Evolutionary conservation across 192 early-diverging fungal genomes (phyloP).

Genomic region (Mortierella hygrophila): DNA sequence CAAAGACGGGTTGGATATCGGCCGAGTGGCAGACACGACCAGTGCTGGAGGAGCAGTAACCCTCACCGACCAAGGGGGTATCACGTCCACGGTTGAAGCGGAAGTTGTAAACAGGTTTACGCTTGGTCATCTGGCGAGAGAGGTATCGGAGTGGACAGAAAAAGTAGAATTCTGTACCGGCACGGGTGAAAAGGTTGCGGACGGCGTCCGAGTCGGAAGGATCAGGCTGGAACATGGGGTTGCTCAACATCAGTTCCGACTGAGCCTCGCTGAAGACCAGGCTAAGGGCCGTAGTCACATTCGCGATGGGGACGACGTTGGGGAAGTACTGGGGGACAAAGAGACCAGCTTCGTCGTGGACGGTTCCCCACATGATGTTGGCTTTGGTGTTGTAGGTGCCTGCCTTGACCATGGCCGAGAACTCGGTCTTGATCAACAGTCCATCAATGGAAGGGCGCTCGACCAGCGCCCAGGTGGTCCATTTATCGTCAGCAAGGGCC

Average conservation of each 20-base stretch:
- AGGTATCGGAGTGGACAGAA: constrained; percentile 38
- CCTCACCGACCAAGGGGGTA: not conserved
- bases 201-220: constrained; percentile 26
- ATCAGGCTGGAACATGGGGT: constrained; percentile 13
- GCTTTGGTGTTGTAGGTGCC: constrained; percentile 55
- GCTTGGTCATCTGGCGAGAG: constrained; percentile 27
- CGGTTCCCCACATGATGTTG: constrained; percentile 40
- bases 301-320: constrained; percentile 6
- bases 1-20: constrained; percentile 48
- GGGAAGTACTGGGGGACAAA: constrained; percentile 35
- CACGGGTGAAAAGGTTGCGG: constrained; percentile 12
- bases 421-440: constrained; percentile 40
- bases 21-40: constrained; percentile 42
- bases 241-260: not conserved
- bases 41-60: constrained; percentile 13
- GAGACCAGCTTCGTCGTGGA: constrained; percentile 35
- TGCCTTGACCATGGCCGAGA: constrained; percentile 37
- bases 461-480: constrained; percentile 23
- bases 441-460: constrained; percentile 50
- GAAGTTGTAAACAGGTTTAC: constrained; percentile 32
- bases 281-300: not conserved
- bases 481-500: constrained; percentile 24
- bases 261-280: constrained; percentile 9
- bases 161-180: constrained; percentile 39
- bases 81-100: constrained; percentile 47